These are phyloP conservation scores for Ustilago esculenta DNA, from an alignment of 1,284 basidiomycete genomes.

Conservation along the genomic window DNA sequence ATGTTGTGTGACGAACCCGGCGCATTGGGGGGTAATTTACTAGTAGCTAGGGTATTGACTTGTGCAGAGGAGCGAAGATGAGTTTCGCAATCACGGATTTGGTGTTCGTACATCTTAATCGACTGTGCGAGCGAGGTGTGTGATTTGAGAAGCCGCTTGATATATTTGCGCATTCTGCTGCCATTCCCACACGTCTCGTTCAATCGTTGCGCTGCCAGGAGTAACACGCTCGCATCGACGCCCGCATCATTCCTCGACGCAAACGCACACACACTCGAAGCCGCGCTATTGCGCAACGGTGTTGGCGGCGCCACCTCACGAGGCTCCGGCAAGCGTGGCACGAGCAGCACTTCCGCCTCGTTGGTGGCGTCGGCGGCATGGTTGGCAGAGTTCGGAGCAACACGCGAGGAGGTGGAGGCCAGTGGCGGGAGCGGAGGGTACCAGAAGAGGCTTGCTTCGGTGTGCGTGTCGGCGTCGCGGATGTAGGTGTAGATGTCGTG, in stretches of 20 bases:
- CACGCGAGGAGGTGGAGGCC: constrained; percentile 10
- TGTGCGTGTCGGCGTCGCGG: constrained; percentile 58
- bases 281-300: constrained; percentile 27
- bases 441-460: constrained; percentile 59
- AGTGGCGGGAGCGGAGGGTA: constrained; percentile 47
- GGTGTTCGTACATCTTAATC: constrained; percentile 39
- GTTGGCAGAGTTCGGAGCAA: constrained; percentile 18
- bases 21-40: too few species aligned
- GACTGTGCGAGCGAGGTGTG: constrained; percentile 41
- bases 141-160: constrained; percentile 58
- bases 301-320: constrained; percentile 33
- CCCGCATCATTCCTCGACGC: constrained; percentile 16
- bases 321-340: constrained; percentile 41
- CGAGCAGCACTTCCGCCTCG: constrained; percentile 37
- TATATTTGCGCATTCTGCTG: constrained; percentile 61
- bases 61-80: constrained; percentile 29
- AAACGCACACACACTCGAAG: too few species aligned
- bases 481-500: constrained; percentile 62
- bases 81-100: constrained; percentile 40
- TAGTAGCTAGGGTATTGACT: too few species aligned
- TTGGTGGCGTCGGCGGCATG: constrained; percentile 14
- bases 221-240: constrained; percentile 35
- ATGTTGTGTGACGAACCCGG: constrained; percentile 12
- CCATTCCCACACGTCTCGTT: constrained; percentile 54
- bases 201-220: constrained; percentile 54